phyloP scores from a whole-genome alignment of 805 yeast species.

The Nadsonia fulvescens region DNA sequence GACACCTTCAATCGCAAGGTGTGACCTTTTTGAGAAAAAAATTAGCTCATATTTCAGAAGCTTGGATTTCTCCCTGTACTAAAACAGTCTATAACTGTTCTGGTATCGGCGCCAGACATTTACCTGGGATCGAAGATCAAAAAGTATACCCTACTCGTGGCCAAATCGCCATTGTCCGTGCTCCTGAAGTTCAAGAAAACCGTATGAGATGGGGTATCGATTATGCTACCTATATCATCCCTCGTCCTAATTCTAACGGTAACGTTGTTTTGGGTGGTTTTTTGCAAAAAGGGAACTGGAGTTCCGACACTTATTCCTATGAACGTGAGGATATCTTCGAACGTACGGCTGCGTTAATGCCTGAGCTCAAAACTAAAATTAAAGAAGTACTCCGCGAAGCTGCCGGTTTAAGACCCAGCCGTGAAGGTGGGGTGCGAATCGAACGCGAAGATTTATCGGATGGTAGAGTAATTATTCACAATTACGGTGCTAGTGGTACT shows the following conservation, averaged over 20 bases:
- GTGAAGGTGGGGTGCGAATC: slow-evolving; percentile 60
- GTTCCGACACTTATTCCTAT: slow-evolving; percentile 35
- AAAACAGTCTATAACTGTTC: slow-evolving; percentile 54
- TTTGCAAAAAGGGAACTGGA: slow-evolving; percentile 44
- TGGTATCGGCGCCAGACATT: slow-evolving; percentile 46
- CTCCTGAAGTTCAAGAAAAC: slow-evolving; percentile 50
- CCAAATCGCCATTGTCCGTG: slow-evolving; percentile 55
- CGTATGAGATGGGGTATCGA: slow-evolving; percentile 35
- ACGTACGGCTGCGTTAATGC: slow-evolving; percentile 34
- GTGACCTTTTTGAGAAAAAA: slow-evolving; percentile 31
- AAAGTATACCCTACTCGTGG: slow-evolving; percentile 60
- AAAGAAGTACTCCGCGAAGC: slow-evolving; percentile 43
- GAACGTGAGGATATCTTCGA: slow-evolving; percentile 44
- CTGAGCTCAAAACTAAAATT: slow-evolving; percentile 22
- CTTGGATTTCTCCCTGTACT: slow-evolving; percentile 20
- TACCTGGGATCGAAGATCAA: slow-evolving; percentile 50
- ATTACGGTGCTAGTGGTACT: slow-evolving; percentile 63
- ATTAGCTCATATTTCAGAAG: slow-evolving; percentile 39
- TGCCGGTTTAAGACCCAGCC: slow-evolving; percentile 61
- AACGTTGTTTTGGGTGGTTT: slow-evolving; percentile 64
- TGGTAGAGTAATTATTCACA: slow-evolving; percentile 37
- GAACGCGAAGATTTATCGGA: slow-evolving; percentile 29
- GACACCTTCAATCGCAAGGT: slow-evolving; percentile 28
- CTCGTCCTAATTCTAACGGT: slow-evolving; percentile 48
- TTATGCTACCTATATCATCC: slow-evolving; percentile 51